A percentile compares a stretch with the other conserved stretches of the same genome.
These are phyloP conservation scores for Ganoderma leucocontextum DNA, from an alignment of 1,284 basidiomycete species.

Conservation along the genomic window DNA sequence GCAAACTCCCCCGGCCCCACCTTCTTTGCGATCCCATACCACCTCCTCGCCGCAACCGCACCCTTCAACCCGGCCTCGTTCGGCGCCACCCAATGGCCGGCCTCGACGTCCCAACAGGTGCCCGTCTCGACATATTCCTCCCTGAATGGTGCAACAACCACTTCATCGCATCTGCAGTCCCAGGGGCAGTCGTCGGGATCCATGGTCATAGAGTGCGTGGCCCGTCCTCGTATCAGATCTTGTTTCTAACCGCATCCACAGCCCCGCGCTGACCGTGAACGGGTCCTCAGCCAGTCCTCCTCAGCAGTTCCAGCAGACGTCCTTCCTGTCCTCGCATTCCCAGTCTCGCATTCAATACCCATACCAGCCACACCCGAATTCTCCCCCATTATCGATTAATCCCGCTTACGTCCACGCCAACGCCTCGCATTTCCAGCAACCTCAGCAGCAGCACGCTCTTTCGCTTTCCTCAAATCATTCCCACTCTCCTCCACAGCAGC, in stretches of 20 bases:
- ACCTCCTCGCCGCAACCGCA: constrained; percentile 46
- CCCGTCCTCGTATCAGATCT: neutral
- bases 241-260: constrained; percentile 36
- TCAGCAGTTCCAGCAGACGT: constrained; percentile 48
- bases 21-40: constrained; percentile 45
- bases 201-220: constrained; percentile 63
- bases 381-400: constrained; percentile 45
- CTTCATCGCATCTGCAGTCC: constrained; percentile 40
- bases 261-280: constrained; percentile 59
- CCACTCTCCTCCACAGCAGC: constrained; percentile 39
- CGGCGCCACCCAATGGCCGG: constrained; percentile 53
- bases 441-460: constrained; percentile 43
- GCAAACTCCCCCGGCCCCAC: constrained; percentile 50
- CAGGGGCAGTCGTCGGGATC: constrained; percentile 35
- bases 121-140: constrained; percentile 79
- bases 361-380: constrained; percentile 50
- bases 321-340: constrained; percentile 39
- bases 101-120: constrained; percentile 50
- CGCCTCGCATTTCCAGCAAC: constrained; percentile 47
- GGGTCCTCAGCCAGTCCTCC: constrained; percentile 43
- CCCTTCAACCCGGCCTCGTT: constrained; percentile 65
- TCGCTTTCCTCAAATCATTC: constrained; percentile 36
- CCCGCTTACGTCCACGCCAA: constrained; percentile 42
- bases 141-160: constrained; percentile 72
- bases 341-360: constrained; percentile 48